A percentile compares a stretch with the other conserved stretches of the same genome.
These are phyloP conservation scores for Phytophthora crassamura DNA, from an alignment of 352 stramenopile genomes.

Conservation along the genomic window DNA sequence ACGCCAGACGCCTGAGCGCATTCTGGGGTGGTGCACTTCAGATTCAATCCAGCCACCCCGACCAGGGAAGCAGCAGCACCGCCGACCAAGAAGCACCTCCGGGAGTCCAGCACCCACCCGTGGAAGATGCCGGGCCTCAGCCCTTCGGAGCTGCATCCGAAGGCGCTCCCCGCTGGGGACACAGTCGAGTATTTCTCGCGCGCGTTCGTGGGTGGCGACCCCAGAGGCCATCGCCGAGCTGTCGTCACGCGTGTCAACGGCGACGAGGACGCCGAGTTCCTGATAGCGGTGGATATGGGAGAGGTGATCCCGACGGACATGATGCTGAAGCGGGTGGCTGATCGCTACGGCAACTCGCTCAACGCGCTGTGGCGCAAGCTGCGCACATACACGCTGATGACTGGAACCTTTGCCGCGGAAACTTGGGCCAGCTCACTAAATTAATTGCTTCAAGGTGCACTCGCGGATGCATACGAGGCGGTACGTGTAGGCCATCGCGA, in stretches of 20 bases:
- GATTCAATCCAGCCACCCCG: too few relatives aligned
- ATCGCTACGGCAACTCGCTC: not conserved
- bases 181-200: not conserved
- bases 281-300: not conserved
- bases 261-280: not conserved
- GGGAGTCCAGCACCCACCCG: not conserved
- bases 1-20: too few relatives aligned
- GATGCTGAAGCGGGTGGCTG: not conserved
- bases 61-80: not conserved
- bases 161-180: not conserved
- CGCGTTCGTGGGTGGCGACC: not conserved
- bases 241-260: not conserved
- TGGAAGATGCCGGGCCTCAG: not conserved
- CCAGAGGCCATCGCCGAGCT: not conserved
- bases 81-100: not conserved
- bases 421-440: too few relatives aligned
- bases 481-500: too few relatives aligned
- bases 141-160: not conserved
- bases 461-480: too few relatives aligned
- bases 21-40: too few relatives aligned
- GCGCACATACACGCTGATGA: too few relatives aligned
- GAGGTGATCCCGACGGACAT: not conserved
- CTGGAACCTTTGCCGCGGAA: too few relatives aligned
- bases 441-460: too few relatives aligned
- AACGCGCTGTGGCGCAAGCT: too few relatives aligned